Percentiles rank a stretch among this genome's conserved stretches.
Evolutionary conservation across 371 early-diverging fungal species (phyloP).

Genomic region (Mucor circinelloides): DNA sequence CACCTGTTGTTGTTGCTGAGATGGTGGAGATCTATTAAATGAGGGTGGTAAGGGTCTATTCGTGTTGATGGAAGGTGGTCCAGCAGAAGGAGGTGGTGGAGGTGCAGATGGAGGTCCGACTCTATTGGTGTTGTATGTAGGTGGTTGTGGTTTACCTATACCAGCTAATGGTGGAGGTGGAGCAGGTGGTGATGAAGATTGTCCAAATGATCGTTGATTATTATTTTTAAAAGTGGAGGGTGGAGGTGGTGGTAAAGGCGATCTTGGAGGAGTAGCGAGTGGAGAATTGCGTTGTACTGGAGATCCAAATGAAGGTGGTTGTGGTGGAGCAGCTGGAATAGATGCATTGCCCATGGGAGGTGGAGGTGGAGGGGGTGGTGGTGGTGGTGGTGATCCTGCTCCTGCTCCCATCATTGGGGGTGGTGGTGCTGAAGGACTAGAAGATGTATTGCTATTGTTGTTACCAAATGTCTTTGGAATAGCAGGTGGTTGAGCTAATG

Average conservation of each 20-base stretch:
- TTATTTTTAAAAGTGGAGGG: neutral
- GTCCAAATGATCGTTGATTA: neutral
- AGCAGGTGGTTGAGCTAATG: conserved; percentile 15
- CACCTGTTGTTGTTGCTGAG: neutral
- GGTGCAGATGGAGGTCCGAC: conserved; percentile 11
- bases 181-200: neutral
- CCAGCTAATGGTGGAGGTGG: neutral
- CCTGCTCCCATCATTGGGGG: neutral
- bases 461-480: conserved; percentile 15
- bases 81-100: conserved; percentile 23
- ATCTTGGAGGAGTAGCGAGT: conserved; percentile 21
- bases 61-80: neutral
- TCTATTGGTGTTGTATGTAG: neutral
- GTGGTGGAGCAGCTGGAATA: conserved; percentile 12
- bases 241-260: conserved; percentile 21
- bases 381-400: conserved; percentile 8
- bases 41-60: neutral
- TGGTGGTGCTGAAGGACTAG: conserved; percentile 6
- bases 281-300: neutral
- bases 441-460: conserved; percentile 3
- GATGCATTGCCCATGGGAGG: neutral
- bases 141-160: neutral
- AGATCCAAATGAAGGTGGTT: conserved; percentile 2
- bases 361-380: conserved; percentile 23
- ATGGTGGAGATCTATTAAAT: conserved; percentile 3